These are phyloP conservation scores for Coemansia sp. DNA, from an alignment of 192 early-diverging fungal species.

Conservation along the genomic window DNA sequence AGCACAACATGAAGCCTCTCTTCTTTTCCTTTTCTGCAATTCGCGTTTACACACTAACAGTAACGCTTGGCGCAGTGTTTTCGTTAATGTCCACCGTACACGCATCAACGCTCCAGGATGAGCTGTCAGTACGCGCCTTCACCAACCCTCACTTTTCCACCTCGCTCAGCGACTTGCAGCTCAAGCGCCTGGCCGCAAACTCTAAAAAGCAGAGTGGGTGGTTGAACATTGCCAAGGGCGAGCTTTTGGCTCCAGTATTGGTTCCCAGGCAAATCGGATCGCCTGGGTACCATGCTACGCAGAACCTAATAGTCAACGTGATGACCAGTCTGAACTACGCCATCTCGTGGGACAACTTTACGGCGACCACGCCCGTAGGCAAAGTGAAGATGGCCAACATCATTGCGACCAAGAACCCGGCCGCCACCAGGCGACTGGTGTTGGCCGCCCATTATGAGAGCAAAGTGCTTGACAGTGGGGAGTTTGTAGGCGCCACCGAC, in stretches of 20 bases:
- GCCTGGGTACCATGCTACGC: conserved; percentile 64
- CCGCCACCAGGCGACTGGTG: conserved; percentile 67
- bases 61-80: neutral
- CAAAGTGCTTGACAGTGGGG: conserved; percentile 64
- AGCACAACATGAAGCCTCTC: no score
- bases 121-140: conserved; percentile 17
- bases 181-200: conserved; percentile 13
- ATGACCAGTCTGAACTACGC: conserved; percentile 70
- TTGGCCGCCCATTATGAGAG: conserved; percentile 94
- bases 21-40: neutral
- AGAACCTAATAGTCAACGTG: conserved; percentile 64
- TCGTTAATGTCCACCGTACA: neutral
- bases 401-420: conserved; percentile 83
- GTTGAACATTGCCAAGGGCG: conserved; percentile 52
- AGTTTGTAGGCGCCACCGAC: conserved; percentile 87
- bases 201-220: conserved; percentile 21
- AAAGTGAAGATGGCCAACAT: conserved; percentile 77
- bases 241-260: conserved; percentile 67
- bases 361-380: conserved; percentile 73
- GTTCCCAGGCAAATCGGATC: conserved; percentile 80
- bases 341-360: conserved; percentile 79
- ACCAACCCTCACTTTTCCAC: conserved; percentile 31
- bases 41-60: neutral
- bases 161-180: conserved; percentile 29
- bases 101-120: conserved; percentile 8